phyloP scores from a whole-genome alignment of 768 basidiomycete species.

The Coprinopsis marcescibilis region DNA sequence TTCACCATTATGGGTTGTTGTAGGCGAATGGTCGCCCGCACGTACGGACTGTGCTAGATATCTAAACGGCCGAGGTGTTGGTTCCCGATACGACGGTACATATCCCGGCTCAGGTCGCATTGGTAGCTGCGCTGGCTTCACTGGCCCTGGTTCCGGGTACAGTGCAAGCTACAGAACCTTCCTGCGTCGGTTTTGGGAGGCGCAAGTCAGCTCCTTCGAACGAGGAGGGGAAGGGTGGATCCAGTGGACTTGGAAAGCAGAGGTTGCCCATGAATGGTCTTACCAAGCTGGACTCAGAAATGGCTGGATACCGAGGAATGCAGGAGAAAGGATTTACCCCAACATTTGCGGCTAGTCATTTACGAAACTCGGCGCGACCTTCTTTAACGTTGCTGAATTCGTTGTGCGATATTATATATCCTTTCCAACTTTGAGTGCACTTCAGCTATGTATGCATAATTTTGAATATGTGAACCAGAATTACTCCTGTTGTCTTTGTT shows the following conservation, averaged over 20 bases:
- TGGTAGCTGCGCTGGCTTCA: constrained; percentile 69
- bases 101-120: constrained; percentile 57
- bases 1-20: constrained; percentile 72
- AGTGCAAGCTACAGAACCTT: constrained; percentile 75
- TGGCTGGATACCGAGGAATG: constrained; percentile 78
- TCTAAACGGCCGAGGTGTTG: constrained; percentile 76
- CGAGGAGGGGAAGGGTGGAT: constrained; percentile 61
- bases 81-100: constrained; percentile 61
- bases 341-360: constrained; percentile 50
- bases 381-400: background rate
- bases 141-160: constrained; percentile 71
- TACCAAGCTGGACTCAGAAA: constrained; percentile 75
- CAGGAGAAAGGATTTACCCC: constrained; percentile 46
- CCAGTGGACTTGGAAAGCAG: constrained; percentile 83
- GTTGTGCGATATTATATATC: too few species aligned
- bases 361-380: background rate
- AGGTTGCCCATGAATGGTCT: constrained; percentile 83
- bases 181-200: constrained; percentile 79
- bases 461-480: too few species aligned
- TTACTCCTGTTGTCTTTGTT: too few species aligned
- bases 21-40: constrained; percentile 86
- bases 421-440: too few species aligned
- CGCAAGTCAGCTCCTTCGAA: constrained; percentile 73
- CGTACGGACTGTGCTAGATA: constrained; percentile 75
- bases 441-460: too few species aligned